These are phyloP conservation scores for Fraxinus americana DNA, from an alignment of 257 asterid genomes.

Conservation along the genomic window DNA sequence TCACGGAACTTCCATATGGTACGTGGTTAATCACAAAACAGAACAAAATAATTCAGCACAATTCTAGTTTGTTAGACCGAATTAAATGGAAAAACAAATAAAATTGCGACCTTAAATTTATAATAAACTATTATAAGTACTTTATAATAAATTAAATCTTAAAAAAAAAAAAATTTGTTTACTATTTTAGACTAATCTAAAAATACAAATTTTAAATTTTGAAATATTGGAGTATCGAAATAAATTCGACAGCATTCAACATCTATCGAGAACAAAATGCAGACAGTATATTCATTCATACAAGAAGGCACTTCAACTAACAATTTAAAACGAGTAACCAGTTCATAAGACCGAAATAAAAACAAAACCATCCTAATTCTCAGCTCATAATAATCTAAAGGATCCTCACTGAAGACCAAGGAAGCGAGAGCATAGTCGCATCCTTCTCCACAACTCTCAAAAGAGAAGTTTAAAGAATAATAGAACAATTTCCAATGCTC, in stretches of 20 bases:
- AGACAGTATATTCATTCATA: background rate
- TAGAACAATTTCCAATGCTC: background rate
- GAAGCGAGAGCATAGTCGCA: background rate
- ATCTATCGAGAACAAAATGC: background rate
- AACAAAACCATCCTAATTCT: background rate
- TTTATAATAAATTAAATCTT: too few relatives aligned
- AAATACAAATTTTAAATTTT: too few relatives aligned
- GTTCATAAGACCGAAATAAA: background rate
- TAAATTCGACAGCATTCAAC: background rate
- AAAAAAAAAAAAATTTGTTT: too few relatives aligned
- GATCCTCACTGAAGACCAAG: conserved; percentile 5
- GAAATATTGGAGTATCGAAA: background rate
- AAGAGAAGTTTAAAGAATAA: conserved; percentile 4
- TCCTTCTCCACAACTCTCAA: conserved; percentile 1
- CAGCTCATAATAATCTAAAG: background rate
- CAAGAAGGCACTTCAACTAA: background rate
- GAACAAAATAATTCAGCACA: too few relatives aligned
- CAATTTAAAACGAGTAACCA: background rate
- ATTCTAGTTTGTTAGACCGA: too few relatives aligned
- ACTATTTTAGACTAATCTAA: too few relatives aligned
- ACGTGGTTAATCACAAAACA: too few relatives aligned
- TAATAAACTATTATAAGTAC: too few relatives aligned
- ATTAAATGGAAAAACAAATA: too few relatives aligned
- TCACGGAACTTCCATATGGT: background rate
- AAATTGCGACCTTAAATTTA: too few relatives aligned